A percentile compares a stretch with the other conserved stretches of the same genome.
Evolutionary conservation across 768 basidiomycete genomes (phyloP).

Genomic region (Austroboletus festivus): DNA sequence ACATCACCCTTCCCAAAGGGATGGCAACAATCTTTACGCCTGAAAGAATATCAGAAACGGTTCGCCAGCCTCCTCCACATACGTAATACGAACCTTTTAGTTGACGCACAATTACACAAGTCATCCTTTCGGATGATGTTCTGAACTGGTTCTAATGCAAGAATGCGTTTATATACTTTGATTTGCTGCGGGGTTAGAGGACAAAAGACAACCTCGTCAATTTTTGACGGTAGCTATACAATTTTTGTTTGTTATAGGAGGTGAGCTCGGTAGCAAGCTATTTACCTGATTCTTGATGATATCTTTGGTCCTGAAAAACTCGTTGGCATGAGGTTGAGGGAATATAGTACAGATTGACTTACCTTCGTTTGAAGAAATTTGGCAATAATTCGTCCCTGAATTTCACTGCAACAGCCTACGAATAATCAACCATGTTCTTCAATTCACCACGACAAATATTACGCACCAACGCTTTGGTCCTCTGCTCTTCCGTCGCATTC

Average conservation of each 20-base stretch:
- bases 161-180: conserved; percentile 66
- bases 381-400: conserved; percentile 73
- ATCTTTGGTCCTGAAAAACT: conserved; percentile 58
- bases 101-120: conserved; percentile 67
- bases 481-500: conserved; percentile 60
- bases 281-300: conserved; percentile 67
- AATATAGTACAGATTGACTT: conserved; percentile 2
- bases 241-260: background rate
- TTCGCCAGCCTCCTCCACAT: background rate
- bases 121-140: conserved; percentile 71
- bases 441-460: conserved; percentile 15
- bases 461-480: conserved; percentile 48
- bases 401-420: conserved; percentile 54
- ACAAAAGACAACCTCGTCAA: conserved; percentile 91
- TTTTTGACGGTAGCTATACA: conserved; percentile 76
- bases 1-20: conserved; percentile 46
- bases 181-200: conserved; percentile 74
- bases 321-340: background rate
- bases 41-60: conserved; percentile 29
- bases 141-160: conserved; percentile 63
- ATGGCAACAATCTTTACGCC: conserved; percentile 59
- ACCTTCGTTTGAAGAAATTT: conserved; percentile 80
- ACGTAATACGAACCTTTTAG: conserved; percentile 44
- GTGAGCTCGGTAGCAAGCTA: background rate
- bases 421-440: conserved; percentile 1